Evolutionary conservation across 306 rosid genomes (phyloP), one percentile per base, ranked within the genome.

Genomic region (Sphenostylis stenocarpa): DNA sequence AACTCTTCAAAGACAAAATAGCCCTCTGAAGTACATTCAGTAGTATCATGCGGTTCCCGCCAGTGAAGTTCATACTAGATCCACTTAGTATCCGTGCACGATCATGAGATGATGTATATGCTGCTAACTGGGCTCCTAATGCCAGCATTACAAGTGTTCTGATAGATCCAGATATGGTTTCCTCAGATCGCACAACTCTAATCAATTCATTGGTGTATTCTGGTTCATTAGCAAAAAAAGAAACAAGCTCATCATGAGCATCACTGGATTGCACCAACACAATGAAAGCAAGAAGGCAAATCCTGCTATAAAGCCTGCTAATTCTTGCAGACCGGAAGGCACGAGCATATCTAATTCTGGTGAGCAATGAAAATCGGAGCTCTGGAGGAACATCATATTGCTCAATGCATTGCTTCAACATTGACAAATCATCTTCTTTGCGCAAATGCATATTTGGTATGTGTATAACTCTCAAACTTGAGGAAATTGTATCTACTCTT

Each of bases 71-170:
- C 70, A 89, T 80, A 77, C 95, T 94, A 68, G 96, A 90, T 68
- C 96, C 98, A 83, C 96, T 90, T 72, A 94, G 85, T 75, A 92
- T 92, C 64, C 98, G 88, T 44, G 96, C 94, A 55, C 97, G 90
- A 76, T 94, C 97, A 85, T 94, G 97, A 51, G 97, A 94, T 62
- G 98, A 94, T 47, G 97, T 89, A 79, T 90, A 92, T 44, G 98
- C 96, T 56, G 98, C 96, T 83, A 94, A 90, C 65, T 94, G 98
- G 75, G 98, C 98, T 64, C 98, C 98, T 84, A 94, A 84, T 67
- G 97, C 98, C 87, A 90, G 95, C 98, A 94, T 92, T 63, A 92
- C 95, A 81, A 91, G 95, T 24, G 98, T 94, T 83, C 97, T 89
- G 70, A 92, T 90, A 52, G 92, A 81, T 75, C 96, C 98, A 51